Conservation (phyloP, 129 eudicot genomes). For the Calendula officinalis region DNA sequence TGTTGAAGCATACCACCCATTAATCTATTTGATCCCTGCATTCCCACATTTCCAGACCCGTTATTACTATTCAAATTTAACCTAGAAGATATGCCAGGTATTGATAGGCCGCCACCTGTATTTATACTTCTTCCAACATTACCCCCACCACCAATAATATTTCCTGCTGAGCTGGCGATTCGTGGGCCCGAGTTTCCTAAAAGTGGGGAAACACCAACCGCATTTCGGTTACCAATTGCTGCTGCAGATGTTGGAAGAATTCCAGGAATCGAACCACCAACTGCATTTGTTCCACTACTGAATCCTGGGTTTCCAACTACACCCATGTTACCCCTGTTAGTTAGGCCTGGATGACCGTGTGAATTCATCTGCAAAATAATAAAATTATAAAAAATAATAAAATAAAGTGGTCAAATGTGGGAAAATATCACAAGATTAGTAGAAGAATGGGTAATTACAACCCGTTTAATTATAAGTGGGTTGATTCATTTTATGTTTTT, state of each 20-base stretch:
- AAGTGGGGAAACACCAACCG: conserved; percentile 70
- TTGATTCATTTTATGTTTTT: too few species aligned
- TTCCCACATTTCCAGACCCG: conserved; percentile 71
- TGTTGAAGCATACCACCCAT: conserved; percentile 93
- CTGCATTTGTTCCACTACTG: conserved; percentile 57
- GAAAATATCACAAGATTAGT: background rate
- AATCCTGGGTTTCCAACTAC: conserved; percentile 86
- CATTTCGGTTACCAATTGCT: conserved; percentile 65
- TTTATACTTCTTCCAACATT: conserved; percentile 73
- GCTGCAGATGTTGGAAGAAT: conserved; percentile 79
- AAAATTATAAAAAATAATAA: background rate
- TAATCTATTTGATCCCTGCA: conserved; percentile 84
- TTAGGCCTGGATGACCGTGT: conserved; percentile 83
- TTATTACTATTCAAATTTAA: conserved; percentile 57
- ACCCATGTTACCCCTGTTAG: conserved; percentile 84
- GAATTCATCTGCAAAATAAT: conserved; percentile 51
- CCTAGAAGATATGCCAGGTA: conserved; percentile 86
- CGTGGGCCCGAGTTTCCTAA: conserved; percentile 79
- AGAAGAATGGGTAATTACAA: background rate
- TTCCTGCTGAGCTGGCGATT: conserved; percentile 66
- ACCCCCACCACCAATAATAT: conserved; percentile 71
- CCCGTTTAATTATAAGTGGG: background rate
- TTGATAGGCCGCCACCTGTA: conserved; percentile 82
- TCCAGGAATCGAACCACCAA: conserved; percentile 91
- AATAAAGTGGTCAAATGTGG: background rate